A percentile compares a stretch with the other conserved stretches of the same genome.
phyloP scores from a whole-genome alignment of 441 rosid genomes.

The Gossypium davidsonii region DNA sequence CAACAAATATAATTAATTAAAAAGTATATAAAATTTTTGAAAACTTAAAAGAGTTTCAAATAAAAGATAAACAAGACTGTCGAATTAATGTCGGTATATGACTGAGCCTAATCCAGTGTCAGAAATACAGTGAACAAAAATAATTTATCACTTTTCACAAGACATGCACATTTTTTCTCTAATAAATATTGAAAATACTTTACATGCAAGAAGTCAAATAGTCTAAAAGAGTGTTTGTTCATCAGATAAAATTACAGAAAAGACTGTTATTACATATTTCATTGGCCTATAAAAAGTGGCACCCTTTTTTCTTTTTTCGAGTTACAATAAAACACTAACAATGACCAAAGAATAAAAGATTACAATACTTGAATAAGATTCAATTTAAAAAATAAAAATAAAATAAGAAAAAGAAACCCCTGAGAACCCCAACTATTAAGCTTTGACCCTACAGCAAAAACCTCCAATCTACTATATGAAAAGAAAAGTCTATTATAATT shows the following conservation, averaged over 20 bases:
- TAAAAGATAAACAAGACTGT: no score
- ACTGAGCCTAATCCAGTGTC: no score
- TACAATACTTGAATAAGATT: neutral
- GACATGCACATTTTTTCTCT: neutral
- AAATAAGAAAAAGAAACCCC: neutral
- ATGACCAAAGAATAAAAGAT: slow-evolving; percentile 9
- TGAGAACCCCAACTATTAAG: neutral
- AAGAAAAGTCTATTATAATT: neutral
- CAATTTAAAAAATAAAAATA: neutral
- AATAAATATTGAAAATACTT: neutral
- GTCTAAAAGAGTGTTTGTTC: neutral
- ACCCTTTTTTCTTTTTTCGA: neutral
- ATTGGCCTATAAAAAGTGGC: slow-evolving; percentile 23
- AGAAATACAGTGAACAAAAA: no score
- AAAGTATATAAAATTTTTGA: no score
- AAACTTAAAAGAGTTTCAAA: no score
- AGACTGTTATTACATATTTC: neutral
- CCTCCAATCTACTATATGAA: neutral
- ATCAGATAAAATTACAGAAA: neutral
- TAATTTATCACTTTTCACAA: no score
- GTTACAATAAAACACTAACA: neutral
- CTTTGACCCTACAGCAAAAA: neutral
- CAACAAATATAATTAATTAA: no score
- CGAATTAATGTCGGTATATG: no score
- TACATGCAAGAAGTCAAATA: neutral